Base-by-base conservation (phyloP, 1,139 yeast genomes). In the Meyerozyma smithsonii region DNA sequence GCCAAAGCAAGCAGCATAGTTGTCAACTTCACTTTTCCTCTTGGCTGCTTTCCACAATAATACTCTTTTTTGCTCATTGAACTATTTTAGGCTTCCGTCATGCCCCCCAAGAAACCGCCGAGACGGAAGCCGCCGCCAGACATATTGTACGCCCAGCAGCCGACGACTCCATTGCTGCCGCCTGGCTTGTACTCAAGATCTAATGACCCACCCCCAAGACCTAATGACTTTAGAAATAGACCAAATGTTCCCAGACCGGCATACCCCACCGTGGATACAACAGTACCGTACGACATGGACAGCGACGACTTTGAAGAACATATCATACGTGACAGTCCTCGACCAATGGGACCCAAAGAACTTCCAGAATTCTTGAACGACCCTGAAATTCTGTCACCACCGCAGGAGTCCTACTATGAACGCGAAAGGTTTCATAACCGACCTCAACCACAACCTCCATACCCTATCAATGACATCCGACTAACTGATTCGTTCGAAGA, bases 261-360 rank as follows among this genome's bases (percentile, higher is more conserved):
- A 10, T 11, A 17, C 15, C 21, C 21, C 11, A 30, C 34, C 20
- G 21, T 30, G 20, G 21, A 30, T 18, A 30, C 34, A 30, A 15
- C 34, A 5, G 34, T 11, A 4, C 23, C 34, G 4, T n/a, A 16
- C 12, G 11, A 5, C 6, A 17, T 18, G 5, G 15, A 8, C 19
- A 10, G 16, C 7, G 34, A 30, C 7, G 34, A 30, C 21, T 12
- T 23, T 14, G 26, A 33, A 6, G 26, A 30, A n/a, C 34, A 10
- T 18, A 30, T 18, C n/a, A n/a, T 30, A 30, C 16, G 34, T 18
- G 64, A 57, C 5, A 63, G 70, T 32, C 71, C 73, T 6, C 60
- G 58, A 39, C 75, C 72, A 3, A 68, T 58, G 61, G 76, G 76
- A 0, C 75, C 76, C 1, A 63, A 60, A 45, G 65, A 61, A 39